Base-by-base conservation (phyloP, 2,329 filamentous ascomycete species). In the Sporothrix humicola region DNA sequence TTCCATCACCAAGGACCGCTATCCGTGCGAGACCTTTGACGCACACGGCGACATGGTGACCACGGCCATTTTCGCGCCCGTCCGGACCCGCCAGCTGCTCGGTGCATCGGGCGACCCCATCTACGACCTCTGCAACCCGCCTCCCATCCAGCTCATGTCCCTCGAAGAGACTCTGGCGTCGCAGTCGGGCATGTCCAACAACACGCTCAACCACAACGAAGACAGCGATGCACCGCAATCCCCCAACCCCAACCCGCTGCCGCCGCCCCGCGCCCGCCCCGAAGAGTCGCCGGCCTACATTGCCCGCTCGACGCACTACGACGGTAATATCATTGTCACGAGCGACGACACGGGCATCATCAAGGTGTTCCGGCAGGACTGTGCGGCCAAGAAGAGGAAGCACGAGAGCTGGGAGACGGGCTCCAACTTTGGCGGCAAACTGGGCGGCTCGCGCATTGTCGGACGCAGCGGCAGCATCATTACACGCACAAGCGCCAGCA, bases 101-200 rank as follows among this genome's bases (percentile, higher is more conserved):
- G 91, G 92, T 69, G 87, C 89, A 15, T 97, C 94, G 0, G 93
- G 93, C 72, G 95, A 99, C 80, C 95, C 96, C 1, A 89, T 99
- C n/a, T 99, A 94, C 81, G 95, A 98, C 78, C 86, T 98, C 0
- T 98, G 96, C 85, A 98, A 98, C 78, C 96, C 96, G 5, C 96
- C 95, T 0, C 94, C 95, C 0, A 90, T 98, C 17, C 95, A 90
- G 7, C 85, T 98, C 20, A 86, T 95, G 75, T 94, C 92, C 76
- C 87, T 91, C 37, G 89, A 91, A 23, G 93, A 96, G 78, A 82
- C 66, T 78, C 84, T 74, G 73, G 78, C n/a, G 61, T 79, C 78
- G 77, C 83, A 78, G 77, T 78, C 75, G 31, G 74, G 63, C 31
- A 12, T 70, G 44, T 74, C 73, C 46, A 74, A 74, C 58, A 79